Conservation (phyloP, 352 stramenopile species). For the Phytopythium oedochilum region DNA sequence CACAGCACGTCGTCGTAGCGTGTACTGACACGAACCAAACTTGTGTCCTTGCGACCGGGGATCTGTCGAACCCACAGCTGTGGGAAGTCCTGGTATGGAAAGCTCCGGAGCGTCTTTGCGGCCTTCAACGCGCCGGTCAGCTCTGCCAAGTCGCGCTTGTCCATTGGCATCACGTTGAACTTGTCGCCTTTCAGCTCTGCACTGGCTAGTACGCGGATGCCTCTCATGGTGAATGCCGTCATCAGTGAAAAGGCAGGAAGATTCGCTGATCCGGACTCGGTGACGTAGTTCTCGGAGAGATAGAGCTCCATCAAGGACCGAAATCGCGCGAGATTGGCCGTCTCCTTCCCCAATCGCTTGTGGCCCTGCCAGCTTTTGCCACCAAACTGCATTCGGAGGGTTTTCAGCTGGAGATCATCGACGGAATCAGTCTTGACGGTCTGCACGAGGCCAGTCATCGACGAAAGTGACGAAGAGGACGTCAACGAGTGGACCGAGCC, state of each 20-base stretch:
- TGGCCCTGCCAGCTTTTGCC: slow-evolving; percentile 66
- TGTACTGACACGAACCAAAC: slow-evolving; percentile 34
- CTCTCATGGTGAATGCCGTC: slow-evolving; percentile 54
- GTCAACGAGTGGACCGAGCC: slow-evolving; percentile 8
- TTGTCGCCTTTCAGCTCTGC: slow-evolving; percentile 38
- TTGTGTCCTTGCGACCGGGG: slow-evolving; percentile 30
- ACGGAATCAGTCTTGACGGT: slow-evolving; percentile 21
- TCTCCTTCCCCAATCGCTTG: slow-evolving; percentile 56
- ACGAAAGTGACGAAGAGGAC: slow-evolving; percentile 27
- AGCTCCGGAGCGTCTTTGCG: slow-evolving; percentile 49
- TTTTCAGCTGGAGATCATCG: slow-evolving; percentile 51
- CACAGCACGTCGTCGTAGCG: slow-evolving; percentile 62
- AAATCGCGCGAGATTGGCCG: slow-evolving; percentile 40
- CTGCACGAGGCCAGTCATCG: slow-evolving; percentile 11
- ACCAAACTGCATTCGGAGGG: slow-evolving; percentile 56
- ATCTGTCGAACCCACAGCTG: slow-evolving; percentile 44
- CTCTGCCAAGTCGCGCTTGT: slow-evolving; percentile 42
- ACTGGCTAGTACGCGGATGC: slow-evolving; percentile 46
- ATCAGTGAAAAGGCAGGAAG: slow-evolving; percentile 52
- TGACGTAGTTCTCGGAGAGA: slow-evolving; percentile 23
- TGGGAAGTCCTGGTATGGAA: slow-evolving; percentile 61
- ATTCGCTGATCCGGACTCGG: slow-evolving; percentile 27
- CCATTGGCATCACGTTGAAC: slow-evolving; percentile 30
- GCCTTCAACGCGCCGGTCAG: slow-evolving; percentile 38
- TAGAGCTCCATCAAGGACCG: slow-evolving; percentile 52